Base-by-base conservation (phyloP, 306 rosid species). In the Cicer judaicum region DNA sequence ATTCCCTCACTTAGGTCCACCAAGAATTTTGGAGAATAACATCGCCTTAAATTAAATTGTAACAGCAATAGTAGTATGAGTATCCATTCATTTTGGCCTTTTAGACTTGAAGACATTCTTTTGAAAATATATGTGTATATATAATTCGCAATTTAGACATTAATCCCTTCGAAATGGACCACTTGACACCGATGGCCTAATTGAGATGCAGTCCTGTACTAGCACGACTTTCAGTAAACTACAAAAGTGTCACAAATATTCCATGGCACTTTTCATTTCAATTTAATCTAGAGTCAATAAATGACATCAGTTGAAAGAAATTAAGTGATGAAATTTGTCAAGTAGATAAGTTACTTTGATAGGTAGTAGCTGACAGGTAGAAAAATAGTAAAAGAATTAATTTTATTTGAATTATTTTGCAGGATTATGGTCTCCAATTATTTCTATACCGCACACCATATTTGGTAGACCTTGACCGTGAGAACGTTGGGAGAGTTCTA, bases 351-450 rank as follows among this genome's bases (percentile, higher is more conserved):
- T 39, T 48, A 19, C 61, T 67, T 76, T 56, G 34, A n/a, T 29
- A 18, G 41, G 19, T n/a, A 18, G 5, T 5, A 18, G 8, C 13
- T 16, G 3, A 46, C 70, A 38, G 38, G 18, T 48, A 59, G 53
- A 18, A 10, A 56, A 13, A n/a, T 15, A 19, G 42, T 55, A 52
- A 70, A 42, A 16, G 8, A 52, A 5, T 43, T 7, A 50, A 24
- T 2, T 24, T 2, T 2, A 2, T 42, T 64, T 16, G 5, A 16
- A 44, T 36, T 38, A 14, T 16, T 71, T 44, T 66, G 5, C 82
- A 89, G 99, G 96, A 87, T 4, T 92, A 84, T 46, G 92, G 93
- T 24, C 88, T 94, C 0, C 77, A 83, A 34, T 77, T 94, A 70
- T 76, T 84, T 61, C 72, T 91, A 0, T 92, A 64, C 69, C 92